Conservation (phyloP, 495 filamentous ascomycete species). For the Daldinia caldariorum region DNA sequence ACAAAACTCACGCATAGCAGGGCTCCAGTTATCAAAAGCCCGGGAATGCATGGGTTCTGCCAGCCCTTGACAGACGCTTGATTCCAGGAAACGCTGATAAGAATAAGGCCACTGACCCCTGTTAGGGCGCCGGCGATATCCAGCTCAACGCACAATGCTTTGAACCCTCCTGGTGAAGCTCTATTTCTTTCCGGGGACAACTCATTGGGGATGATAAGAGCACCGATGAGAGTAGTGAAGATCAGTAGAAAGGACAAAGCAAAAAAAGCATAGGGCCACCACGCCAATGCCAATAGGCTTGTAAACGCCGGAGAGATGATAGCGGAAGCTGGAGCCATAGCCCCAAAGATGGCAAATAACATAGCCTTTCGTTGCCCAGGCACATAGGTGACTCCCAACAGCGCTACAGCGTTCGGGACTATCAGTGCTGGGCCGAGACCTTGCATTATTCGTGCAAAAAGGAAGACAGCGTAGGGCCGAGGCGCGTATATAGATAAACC, state of each 20-base stretch:
- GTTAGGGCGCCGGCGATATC: constrained; percentile 63
- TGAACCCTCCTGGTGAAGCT: constrained; percentile 24
- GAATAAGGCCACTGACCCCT: constrained; percentile 65
- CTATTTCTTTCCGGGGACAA: constrained; percentile 44
- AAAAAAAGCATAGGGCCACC: constrained; percentile 75
- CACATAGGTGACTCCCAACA: constrained; percentile 66
- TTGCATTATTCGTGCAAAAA: constrained; percentile 67
- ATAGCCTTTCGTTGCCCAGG: constrained; percentile 69
- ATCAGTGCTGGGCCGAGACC: constrained; percentile 71
- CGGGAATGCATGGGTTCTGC: constrained; percentile 62
- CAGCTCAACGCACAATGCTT: constrained; percentile 48
- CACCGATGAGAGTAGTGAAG: constrained; percentile 54
- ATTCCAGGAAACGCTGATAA: constrained; percentile 71
- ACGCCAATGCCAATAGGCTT: constrained; percentile 63
- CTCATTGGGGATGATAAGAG: constrained; percentile 65
- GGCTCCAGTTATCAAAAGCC: constrained; percentile 64
- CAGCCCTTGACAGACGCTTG: constrained; percentile 69
- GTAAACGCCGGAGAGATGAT: constrained; percentile 64
- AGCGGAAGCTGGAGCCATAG: constrained; percentile 67
- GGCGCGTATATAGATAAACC: constrained; percentile 58
- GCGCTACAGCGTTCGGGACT: constrained; percentile 70
- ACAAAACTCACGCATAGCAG: constrained; percentile 62
- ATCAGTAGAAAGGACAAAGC: constrained; percentile 62
- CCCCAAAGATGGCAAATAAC: constrained; percentile 72
- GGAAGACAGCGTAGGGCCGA: constrained; percentile 62